These are phyloP conservation scores for Zoysia pacifica DNA, from an alignment of 176 grass and related monocot genomes.

Conservation along the genomic window DNA sequence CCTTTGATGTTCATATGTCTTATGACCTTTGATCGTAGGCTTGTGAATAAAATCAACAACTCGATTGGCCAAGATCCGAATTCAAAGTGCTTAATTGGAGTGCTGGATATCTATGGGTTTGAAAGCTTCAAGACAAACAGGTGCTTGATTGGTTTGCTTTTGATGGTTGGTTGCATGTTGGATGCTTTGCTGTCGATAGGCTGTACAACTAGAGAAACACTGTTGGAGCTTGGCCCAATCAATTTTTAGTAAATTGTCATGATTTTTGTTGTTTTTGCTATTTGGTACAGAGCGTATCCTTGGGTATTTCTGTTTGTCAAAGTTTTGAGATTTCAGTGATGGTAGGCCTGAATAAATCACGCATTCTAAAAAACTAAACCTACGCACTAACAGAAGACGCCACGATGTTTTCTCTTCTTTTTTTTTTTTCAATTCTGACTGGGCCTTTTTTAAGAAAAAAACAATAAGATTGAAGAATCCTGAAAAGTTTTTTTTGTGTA, in stretches of 20 bases:
- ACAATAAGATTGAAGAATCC: slow-evolving; percentile 16
- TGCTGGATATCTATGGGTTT: slow-evolving; percentile 98
- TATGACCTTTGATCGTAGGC: slow-evolving; percentile 63
- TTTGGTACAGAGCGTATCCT: not conserved
- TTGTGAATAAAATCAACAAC: slow-evolving; percentile 92
- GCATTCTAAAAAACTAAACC: slow-evolving; percentile 25
- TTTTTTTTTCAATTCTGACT: not conserved
- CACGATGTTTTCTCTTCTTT: not conserved
- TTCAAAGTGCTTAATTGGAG: slow-evolving; percentile 90
- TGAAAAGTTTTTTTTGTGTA: not conserved
- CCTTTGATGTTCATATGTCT: slow-evolving; percentile 28
- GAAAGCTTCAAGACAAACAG: slow-evolving; percentile 99
- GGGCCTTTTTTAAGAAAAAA: slow-evolving; percentile 8
- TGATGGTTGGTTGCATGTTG: slow-evolving; percentile 46
- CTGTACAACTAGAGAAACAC: not conserved
- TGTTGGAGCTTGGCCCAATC: slow-evolving; percentile 11
- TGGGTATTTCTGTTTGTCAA: slow-evolving; percentile 7
- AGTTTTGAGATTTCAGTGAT: slow-evolving; percentile 12
- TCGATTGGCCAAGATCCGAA: slow-evolving; percentile 98
- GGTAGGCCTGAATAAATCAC: slow-evolving; percentile 1
- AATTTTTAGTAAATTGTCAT: slow-evolving; percentile 2
- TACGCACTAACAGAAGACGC: slow-evolving; percentile 13
- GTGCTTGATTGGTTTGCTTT: slow-evolving; percentile 81
- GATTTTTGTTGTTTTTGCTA: not conserved
- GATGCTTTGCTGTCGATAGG: slow-evolving; percentile 19